Evolutionary conservation across 257 asterid species (phyloP), one percentile per base, ranked within the genome.

Genomic region (Salvia hispanica): DNA sequence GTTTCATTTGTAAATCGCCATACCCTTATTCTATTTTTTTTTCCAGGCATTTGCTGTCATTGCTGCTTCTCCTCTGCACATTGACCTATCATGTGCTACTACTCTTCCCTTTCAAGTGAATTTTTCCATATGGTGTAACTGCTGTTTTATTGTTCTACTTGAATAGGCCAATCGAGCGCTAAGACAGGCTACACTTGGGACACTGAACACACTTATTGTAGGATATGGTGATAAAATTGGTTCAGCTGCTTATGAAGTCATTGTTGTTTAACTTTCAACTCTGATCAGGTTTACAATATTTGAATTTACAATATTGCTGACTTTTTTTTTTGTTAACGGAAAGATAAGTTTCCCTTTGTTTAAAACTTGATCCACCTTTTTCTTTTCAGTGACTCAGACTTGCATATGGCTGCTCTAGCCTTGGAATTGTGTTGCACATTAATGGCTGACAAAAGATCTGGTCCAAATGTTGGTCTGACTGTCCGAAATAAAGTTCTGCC

Each of bases 371-470:
- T 31, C 47, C 34, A 57, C 52, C 50, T 57, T 25, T 63, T 83
- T 62, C 68, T 70, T 71, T 67, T 72, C 84, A 94, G 98, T 74
- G 99, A 94, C 80, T 87, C 95, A 8, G 99, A 94, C 79, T 79
- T 94, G 83, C 99, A 89, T 72, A 94, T 94, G 99, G 84, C 99
- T 64, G 97, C 98, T 71, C 85, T 89, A 37, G 96, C 99, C 37
- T 84, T 91, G 82, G 99, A 94, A 70, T 82, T 94, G 15, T 94
- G 99, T 70, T 85, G 92, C 73, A 94, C 99, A 3, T 67, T 89
- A 76, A 94, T 94, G 99, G 95, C 96, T 47, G 99, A 91, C 83
- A 91, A 82, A 77, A 91, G 96, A 79, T 84, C 99, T 61, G 89
- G 87, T 74, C 86, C 96, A 37, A 94, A 78, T 79, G 95, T 94